Base-by-base conservation (phyloP, 805 yeast species). In the Saturnispora silvae region DNA sequence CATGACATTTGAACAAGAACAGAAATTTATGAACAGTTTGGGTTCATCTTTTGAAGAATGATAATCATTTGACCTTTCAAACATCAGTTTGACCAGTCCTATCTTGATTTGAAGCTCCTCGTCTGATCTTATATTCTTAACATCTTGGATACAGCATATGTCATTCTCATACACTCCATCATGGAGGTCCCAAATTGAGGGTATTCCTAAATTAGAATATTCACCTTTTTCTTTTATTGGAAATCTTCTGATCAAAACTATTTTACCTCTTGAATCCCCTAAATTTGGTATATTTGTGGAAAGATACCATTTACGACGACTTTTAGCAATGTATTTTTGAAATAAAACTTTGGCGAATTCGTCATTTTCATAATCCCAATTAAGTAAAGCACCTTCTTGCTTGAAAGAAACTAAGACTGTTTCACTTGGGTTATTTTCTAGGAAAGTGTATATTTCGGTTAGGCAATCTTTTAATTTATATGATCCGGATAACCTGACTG, bases 1-100 rank as follows among this genome's bases (percentile, higher is more conserved):
- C 56, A 77, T 77, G 53, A 80, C 77, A 57, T 77, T 77, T 31
- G 86, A 67, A 14, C 80, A 89, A 1, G 85, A 70, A 41, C 84
- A 75, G 55, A 78, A 81, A 60, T 81, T 81, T 43, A 81, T 58
- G 48, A 71, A 81, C 45, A 81, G 59, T 55, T 77, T 80, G 34
- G 70, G 63, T 66, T 68, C 18, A 57, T 71, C 67, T 20, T 39
- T 35, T 3, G 20, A 4, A 6, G 17, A 20, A 10, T 19, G 16
- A 31, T 46, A 37, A 17, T 70, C 63, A 24, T 54, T 52, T 2
- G 89, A 81, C 35, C 65, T 65, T 28, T 64, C 53, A 29, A 77
- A 61, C 51, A 77, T 67, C 22, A 68, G 63, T 50, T 70, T 73
- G 44, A 81, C 73, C 48, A 71, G 75, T 8, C 59, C 57, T 15